These are phyloP conservation scores for Crucihimalaya himalaica DNA, from an alignment of 345 rosid species.

Conservation along the genomic window DNA sequence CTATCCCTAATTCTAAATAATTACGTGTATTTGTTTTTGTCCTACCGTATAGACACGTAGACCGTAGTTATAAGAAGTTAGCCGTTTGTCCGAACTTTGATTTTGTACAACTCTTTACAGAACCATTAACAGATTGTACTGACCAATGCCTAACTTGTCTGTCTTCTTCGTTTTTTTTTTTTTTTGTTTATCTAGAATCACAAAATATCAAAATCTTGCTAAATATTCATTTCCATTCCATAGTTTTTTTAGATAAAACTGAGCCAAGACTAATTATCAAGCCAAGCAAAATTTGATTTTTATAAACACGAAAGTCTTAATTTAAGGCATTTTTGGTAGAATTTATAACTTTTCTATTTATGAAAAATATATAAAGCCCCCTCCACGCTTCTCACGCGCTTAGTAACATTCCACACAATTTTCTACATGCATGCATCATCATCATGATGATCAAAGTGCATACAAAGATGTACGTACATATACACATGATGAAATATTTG, in stretches of 20 bases:
- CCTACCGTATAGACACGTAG: not conserved
- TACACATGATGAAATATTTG: conserved; percentile 29
- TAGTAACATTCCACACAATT: conserved; percentile 5
- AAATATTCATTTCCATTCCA: not conserved
- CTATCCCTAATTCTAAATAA: not conserved
- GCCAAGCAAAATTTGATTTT: not conserved
- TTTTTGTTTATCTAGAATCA: not conserved
- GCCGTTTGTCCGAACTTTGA: conserved; percentile 29
- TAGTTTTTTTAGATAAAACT: too few relatives aligned
- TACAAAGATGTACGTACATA: conserved; percentile 27
- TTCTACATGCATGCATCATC: conserved; percentile 21
- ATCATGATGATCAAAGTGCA: conserved; percentile 5
- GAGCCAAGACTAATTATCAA: not conserved
- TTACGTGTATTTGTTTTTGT: conserved; percentile 4
- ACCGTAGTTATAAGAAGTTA: conserved; percentile 23
- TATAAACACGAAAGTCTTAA: not conserved
- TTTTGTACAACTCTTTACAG: conserved; percentile 11
- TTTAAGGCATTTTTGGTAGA: not conserved
- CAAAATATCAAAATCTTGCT: not conserved
- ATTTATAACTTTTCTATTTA: not conserved
- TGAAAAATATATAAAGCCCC: not conserved
- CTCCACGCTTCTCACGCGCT: conserved; percentile 34
- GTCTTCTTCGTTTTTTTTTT: not conserved
- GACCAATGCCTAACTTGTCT: conserved; percentile 14
- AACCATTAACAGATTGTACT: conserved; percentile 25